Evolutionary conservation across 2,329 filamentous ascomycete genomes (phyloP), one percentile per base, ranked within the genome.

Genomic region (Trichoderma brevicompactum): DNA sequence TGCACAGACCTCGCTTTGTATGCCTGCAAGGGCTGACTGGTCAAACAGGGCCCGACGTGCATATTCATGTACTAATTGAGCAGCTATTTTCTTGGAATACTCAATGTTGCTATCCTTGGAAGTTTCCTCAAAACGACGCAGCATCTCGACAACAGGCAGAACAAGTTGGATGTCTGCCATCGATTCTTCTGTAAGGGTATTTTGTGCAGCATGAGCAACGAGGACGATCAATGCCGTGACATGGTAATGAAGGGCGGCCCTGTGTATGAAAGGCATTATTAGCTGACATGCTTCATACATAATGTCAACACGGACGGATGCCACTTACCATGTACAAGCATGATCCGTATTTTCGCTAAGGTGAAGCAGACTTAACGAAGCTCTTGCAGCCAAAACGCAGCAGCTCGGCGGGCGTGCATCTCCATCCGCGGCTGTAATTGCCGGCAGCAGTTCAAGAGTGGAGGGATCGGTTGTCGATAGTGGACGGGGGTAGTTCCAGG

Each of bases 31-130:
- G 1, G 12, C 15, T n/a, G 55, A 36, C n/a, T 46, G 43, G 12
- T 49, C 43, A 40, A 60, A 60, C 3, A 60, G 19, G 43, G 56
- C 56, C 28, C 28, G 34, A 5, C 43, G 56, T 7, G 56, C 56
- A 28, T 60, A 60, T 13, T 60, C 56, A 49, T 60, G 56, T 32
- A 60, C 56, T 8, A 60, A 43, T 17, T 60, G 56, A 40, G 56
- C 44, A 40, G 43, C 56, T n/a, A 60, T 23, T 5, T 44, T 60
- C 17, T 49, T 60, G 13, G 56, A 19, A 32, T 60, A 28, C 7
- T 12, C 56, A 12, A 60, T 28, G 2, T 36, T 36, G 7, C 17
- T 49, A 7, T 60, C 43, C 44, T 23, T 28, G 28, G 43, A 40
- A 38, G 19, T 10, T 17, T 60, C 43, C 8, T 38, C 56, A 28